These are phyloP conservation scores for Paracoccidioides lutzii DNA, from an alignment of 2,329 filamentous ascomycete genomes.

Conservation along the genomic window DNA sequence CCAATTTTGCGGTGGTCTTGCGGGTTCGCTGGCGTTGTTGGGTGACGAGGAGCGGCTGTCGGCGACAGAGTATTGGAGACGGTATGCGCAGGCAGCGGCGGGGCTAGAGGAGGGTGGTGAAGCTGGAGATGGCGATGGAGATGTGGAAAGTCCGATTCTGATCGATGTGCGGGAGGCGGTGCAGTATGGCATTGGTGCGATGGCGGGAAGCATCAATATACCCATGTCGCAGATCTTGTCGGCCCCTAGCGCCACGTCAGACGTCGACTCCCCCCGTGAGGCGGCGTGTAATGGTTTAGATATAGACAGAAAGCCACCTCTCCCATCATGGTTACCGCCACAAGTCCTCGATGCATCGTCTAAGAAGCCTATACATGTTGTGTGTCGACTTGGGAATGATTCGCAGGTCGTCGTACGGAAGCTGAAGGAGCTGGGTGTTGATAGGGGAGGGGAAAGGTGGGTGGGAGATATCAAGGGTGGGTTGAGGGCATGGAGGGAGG, in stretches of 20 bases:
- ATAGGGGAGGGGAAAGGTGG: conserved; percentile 20
- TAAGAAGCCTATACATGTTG: conserved; percentile 27
- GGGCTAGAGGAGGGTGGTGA: background rate
- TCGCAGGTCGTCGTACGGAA: conserved; percentile 34
- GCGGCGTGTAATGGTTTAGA: conserved; percentile 1
- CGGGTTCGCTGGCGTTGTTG: conserved; percentile 44
- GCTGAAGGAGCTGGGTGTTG: conserved; percentile 28
- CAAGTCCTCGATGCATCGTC: conserved; percentile 11
- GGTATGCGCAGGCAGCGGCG: conserved; percentile 1
- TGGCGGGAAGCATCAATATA: conserved; percentile 59
- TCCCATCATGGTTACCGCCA: conserved; percentile 17
- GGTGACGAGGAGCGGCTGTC: conserved; percentile 54
- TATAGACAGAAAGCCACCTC: background rate
- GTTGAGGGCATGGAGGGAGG: conserved; percentile 29
- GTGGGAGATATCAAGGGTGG: conserved; percentile 33
- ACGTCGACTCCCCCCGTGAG: background rate
- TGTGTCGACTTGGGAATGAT: conserved; percentile 39
- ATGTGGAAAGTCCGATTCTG: conserved; percentile 40
- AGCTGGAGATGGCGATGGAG: conserved; percentile 2
- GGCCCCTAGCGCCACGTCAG: conserved; percentile 6
- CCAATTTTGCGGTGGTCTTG: conserved; percentile 61
- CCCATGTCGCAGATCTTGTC: conserved; percentile 32
- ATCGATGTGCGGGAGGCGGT: conserved; percentile 76
- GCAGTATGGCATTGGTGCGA: conserved; percentile 67
- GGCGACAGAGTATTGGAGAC: conserved; percentile 44